phyloP scores from a whole-genome alignment of 2,329 filamentous ascomycete species.

The Mollisia scopiformis region DNA sequence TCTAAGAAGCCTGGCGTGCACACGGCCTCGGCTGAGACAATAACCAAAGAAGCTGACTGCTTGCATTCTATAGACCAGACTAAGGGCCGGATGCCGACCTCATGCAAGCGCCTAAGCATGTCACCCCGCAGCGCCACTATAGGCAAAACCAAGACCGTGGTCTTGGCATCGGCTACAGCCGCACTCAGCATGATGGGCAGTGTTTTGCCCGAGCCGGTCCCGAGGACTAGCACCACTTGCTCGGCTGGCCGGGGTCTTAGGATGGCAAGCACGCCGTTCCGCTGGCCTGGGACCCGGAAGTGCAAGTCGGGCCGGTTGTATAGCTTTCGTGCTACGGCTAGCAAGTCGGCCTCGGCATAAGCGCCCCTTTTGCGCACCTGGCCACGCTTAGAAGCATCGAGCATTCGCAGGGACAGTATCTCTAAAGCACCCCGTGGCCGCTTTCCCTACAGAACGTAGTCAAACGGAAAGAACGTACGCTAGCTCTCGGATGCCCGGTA shows the following conservation, averaged over 20 bases:
- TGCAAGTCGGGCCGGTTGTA: constrained; percentile 8
- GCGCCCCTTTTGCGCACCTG: constrained; percentile 5
- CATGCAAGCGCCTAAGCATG: constrained; percentile 18
- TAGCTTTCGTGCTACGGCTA: constrained; percentile 6
- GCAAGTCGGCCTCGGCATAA: too few species aligned
- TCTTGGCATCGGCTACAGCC: constrained; percentile 14
- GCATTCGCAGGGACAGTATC: constrained; percentile 8
- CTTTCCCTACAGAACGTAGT: constrained; percentile 13
- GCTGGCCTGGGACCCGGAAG: constrained; percentile 10
- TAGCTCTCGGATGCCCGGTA: constrained; percentile 13
- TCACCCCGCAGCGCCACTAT: constrained; percentile 12
- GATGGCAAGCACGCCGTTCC: constrained; percentile 11
- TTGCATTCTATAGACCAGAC: constrained; percentile 6
- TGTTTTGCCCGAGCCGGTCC: constrained; percentile 15
- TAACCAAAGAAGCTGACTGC: constrained; percentile 9
- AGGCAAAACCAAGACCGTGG: constrained; percentile 17
- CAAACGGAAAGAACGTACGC: constrained; percentile 15
- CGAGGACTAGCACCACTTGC: constrained; percentile 18
- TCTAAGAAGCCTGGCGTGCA: constrained; percentile 15
- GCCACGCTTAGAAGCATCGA: constrained; percentile 8
- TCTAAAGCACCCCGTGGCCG: constrained; percentile 6
- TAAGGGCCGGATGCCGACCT: constrained; percentile 9
- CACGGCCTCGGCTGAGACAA: constrained; percentile 15
- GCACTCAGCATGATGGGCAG: constrained; percentile 13
- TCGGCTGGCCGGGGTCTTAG: constrained; percentile 8